Evolutionary conservation across 2,329 filamentous ascomycete genomes (phyloP).

Genomic region (Coleophoma cylindrospora): DNA sequence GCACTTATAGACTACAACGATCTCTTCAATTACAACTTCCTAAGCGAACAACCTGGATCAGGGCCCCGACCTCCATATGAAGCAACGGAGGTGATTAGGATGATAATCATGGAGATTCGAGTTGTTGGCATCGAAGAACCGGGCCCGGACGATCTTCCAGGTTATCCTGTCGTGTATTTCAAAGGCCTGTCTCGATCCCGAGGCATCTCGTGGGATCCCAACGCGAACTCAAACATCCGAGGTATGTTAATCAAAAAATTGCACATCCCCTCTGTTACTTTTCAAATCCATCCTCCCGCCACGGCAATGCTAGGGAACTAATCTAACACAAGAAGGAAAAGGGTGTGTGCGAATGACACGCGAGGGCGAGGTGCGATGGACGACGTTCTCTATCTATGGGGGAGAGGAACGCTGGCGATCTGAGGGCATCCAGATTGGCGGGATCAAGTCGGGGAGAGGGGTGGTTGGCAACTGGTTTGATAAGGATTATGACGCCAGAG

Average conservation of each 20-base stretch:
- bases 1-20: conserved; percentile 62
- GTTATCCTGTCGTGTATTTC: conserved; percentile 64
- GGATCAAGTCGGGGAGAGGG: conserved; percentile 57
- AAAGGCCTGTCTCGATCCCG: conserved; percentile 55
- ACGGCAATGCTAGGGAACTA: neutral
- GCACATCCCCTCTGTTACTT: neutral
- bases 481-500: conserved; percentile 63
- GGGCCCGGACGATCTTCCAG: conserved; percentile 50
- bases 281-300: no score
- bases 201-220: conserved; percentile 62
- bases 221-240: conserved; percentile 60
- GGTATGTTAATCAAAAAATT: conserved; percentile 33
- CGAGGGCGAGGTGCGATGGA: conserved; percentile 72
- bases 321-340: neutral
- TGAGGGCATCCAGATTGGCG: conserved; percentile 72
- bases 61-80: conserved; percentile 48
- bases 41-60: conserved; percentile 32
- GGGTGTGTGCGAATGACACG: conserved; percentile 53
- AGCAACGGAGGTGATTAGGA: conserved; percentile 61
- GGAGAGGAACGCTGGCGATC: conserved; percentile 68
- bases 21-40: conserved; percentile 69
- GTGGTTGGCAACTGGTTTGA: conserved; percentile 77
- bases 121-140: conserved; percentile 57
- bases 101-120: conserved; percentile 64
- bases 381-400: conserved; percentile 58